Evolutionary conservation across 108 stramenopile genomes (phyloP), one percentile per base, ranked within the genome.

Genomic region (Nitzschia sp.): DNA sequence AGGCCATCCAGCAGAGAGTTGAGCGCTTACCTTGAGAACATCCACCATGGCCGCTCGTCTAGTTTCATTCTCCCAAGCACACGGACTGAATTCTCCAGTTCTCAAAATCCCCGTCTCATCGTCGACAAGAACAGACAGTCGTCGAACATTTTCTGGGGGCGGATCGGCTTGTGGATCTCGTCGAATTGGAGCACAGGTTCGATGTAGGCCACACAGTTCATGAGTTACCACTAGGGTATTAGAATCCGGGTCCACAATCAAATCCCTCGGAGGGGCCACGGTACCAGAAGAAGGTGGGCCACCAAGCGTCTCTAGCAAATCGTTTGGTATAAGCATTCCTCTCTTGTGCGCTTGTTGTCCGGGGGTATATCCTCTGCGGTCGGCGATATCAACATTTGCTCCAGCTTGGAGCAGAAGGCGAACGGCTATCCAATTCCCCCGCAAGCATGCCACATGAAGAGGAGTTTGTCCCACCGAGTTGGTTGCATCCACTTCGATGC

Each of bases 61-160:
- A 2, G 83, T 83, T 66, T 89, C 83, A 17, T 76, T 77, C 56
- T 92, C 80, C 91, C 91, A 95, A 22, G 73, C 67, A 30, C 77
- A 78, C 34, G 55, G 60, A 19, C 78, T 67, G 56, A 95, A 95
- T 68, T 95, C 91, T 44, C 75, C 80, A 3, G 80, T 73, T 63
- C 87, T 75, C 44, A 95, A 68, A 59, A 92, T 95, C 9, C 94
- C 94, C 45, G 84, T 87, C 9, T 91, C 82, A 11, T 84, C 58
- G 65, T 95, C 90, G 22, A 87, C 73, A 23, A 95, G 64, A 3
- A 95, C 94, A 46, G 83, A 81, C 31, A 95, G 80, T 8, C 94
- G 79, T 52, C 88, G 68, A 32, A 95, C 82, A 77, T 95, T 95
- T 66, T 95, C 94, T 1, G 94, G 94, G 17, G 91, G 91, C 33